Percentiles rank a stretch among this genome's conserved stretches.
Conservation (phyloP, 108 stramenopile genomes). For the Schizochytrium sp. region DNA sequence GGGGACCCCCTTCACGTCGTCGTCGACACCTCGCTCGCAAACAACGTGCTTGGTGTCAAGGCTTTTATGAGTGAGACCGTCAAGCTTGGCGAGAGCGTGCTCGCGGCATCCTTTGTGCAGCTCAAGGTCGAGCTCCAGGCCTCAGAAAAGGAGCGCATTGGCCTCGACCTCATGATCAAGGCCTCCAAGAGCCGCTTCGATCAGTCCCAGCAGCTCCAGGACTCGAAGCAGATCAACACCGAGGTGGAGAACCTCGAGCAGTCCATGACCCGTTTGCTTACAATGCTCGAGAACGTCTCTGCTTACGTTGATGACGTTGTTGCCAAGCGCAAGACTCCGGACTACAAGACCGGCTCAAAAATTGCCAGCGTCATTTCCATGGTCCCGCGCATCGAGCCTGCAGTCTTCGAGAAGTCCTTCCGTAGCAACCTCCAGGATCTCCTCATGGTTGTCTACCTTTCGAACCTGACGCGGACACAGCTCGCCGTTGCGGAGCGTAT, state of each 20-base stretch:
- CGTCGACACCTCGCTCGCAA: slow-evolving; percentile 65
- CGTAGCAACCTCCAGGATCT: slow-evolving; percentile 84
- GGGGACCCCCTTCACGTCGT: slow-evolving; percentile 74
- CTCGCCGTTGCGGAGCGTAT: slow-evolving; percentile 86
- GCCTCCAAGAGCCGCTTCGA: slow-evolving; percentile 26
- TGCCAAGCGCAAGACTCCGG: slow-evolving; percentile 55
- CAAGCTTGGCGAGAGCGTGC: slow-evolving; percentile 59
- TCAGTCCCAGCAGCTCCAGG: slow-evolving; percentile 25
- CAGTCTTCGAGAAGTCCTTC: slow-evolving; percentile 78
- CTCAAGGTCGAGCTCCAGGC: slow-evolving; percentile 60
- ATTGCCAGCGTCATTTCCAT: slow-evolving; percentile 72
- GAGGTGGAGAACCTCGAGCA: slow-evolving; percentile 10
- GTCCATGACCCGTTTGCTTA: slow-evolving; percentile 58
- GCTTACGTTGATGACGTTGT: slow-evolving; percentile 76
- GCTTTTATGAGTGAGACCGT: slow-evolving; percentile 69
- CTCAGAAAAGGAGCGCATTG: slow-evolving; percentile 73
- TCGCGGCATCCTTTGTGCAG: slow-evolving; percentile 84
- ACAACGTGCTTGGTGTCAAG: slow-evolving; percentile 60
- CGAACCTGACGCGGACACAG: slow-evolving; percentile 82
- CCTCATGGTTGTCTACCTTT: slow-evolving; percentile 90
- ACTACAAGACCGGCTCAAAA: slow-evolving; percentile 57
- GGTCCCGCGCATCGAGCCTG: slow-evolving; percentile 76
- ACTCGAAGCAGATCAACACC: slow-evolving; percentile 18
- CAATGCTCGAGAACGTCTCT: slow-evolving; percentile 66
- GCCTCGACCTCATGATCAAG: slow-evolving; percentile 72